These are phyloP conservation scores for Fusarium coicis DNA, from an alignment of 2,329 filamentous ascomycete genomes.

Conservation along the genomic window DNA sequence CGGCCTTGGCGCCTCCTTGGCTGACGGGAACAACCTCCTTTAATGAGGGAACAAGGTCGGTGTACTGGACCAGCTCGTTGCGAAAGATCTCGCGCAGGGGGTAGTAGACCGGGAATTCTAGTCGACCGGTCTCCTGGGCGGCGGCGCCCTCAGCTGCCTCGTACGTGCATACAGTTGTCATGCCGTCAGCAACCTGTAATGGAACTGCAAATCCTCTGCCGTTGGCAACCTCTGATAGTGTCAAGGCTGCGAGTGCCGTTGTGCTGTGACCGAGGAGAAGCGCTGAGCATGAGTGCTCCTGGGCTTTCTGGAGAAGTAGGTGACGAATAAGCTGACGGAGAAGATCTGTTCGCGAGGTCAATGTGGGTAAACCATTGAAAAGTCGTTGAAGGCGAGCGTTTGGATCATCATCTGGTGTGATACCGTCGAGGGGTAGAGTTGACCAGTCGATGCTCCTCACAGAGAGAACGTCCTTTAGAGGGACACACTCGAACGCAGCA, in stretches of 20 bases:
- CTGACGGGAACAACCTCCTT: constrained; percentile 58
- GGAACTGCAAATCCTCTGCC: constrained; percentile 87
- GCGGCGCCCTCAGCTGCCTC: constrained; percentile 33
- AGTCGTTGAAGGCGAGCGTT: constrained; percentile 63
- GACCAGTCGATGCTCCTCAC: constrained; percentile 65
- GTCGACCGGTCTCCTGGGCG: constrained; percentile 33
- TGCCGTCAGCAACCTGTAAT: constrained; percentile 83
- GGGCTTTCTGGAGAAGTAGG: constrained; percentile 74
- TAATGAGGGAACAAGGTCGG: constrained; percentile 65
- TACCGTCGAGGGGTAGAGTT: constrained; percentile 50
- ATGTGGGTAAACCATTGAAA: constrained; percentile 72
- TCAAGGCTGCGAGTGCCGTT: constrained; percentile 85
- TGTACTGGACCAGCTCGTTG: constrained; percentile 79
- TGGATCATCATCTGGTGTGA: constrained; percentile 31
- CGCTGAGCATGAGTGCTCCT: constrained; percentile 69
- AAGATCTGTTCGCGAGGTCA: constrained; percentile 81
- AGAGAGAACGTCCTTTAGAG: constrained; percentile 71
- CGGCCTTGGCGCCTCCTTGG: constrained; percentile 38
- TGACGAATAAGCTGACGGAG: constrained; percentile 76
- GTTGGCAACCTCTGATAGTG: constrained; percentile 88
- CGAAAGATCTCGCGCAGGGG: constrained; percentile 87
- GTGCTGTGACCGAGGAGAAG: constrained; percentile 89
- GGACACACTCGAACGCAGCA: constrained; percentile 70
- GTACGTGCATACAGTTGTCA: constrained; percentile 52
- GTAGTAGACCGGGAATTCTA: constrained; percentile 69